A percentile compares a stretch with the other conserved stretches of the same genome.
Conservation (phyloP, 805 yeast species). For the Yarrowia phangngaensis region DNA sequence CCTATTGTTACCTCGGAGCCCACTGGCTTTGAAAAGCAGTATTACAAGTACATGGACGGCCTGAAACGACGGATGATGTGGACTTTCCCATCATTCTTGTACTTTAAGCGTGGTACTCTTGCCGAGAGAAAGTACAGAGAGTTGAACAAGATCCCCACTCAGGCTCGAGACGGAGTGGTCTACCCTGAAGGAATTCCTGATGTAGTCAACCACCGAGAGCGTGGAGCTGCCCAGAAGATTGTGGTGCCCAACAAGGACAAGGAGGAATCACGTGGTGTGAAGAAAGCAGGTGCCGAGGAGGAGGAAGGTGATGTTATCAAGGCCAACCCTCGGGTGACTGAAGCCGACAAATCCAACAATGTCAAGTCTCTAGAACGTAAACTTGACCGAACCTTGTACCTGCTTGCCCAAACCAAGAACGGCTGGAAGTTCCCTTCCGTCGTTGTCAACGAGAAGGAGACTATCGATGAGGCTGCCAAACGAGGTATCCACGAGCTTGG, state of each 20-base stretch:
- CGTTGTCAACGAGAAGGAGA: conserved; percentile 43
- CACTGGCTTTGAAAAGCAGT: conserved; percentile 65
- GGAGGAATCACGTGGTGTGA: conserved; percentile 30
- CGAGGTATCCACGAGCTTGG: conserved; percentile 67
- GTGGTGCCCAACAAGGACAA: conserved; percentile 62
- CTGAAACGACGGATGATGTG: conserved; percentile 89
- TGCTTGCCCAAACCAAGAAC: conserved; percentile 50
- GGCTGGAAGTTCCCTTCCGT: conserved; percentile 83
- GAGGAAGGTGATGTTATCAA: conserved; percentile 48
- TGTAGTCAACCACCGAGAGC: conserved; percentile 81
- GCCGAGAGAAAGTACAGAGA: conserved; percentile 75
- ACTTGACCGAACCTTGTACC: conserved; percentile 73
- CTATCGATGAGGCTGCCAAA: conserved; percentile 72
- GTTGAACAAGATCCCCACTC: conserved; percentile 71
- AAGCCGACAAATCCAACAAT: conserved; percentile 68
- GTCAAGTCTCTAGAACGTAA: conserved; percentile 68
- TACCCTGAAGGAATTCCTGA: conserved; percentile 84
- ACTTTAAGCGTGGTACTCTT: conserved; percentile 84
- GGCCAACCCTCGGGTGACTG: conserved; percentile 66
- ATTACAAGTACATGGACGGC: conserved; percentile 78
- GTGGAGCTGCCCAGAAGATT: conserved; percentile 74
- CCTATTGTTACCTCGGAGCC: conserved; percentile 82
- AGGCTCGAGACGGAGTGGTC: conserved; percentile 69
- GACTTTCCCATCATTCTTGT: conserved; percentile 94
- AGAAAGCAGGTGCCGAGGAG: conserved; percentile 27